Conservation (phyloP, 2,329 filamentous ascomycete genomes). For the Sporothrix globosa region DNA sequence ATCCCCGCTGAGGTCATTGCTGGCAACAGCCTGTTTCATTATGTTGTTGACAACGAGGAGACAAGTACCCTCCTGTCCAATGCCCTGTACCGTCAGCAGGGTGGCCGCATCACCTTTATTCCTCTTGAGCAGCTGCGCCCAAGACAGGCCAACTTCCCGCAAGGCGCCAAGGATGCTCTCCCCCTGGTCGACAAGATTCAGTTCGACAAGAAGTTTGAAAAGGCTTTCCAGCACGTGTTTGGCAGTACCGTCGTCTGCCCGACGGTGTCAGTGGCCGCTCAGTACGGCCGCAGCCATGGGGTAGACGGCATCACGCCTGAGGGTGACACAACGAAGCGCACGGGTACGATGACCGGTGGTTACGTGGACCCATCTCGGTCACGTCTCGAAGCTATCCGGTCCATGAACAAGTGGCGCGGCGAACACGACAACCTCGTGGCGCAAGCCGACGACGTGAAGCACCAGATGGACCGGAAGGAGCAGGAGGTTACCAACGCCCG, state of each 20-base stretch:
- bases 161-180: conserved; percentile 77
- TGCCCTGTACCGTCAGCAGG: conserved; percentile 74
- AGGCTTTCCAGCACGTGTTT: conserved; percentile 92
- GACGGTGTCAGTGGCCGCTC: conserved; percentile 80
- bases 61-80: conserved; percentile 83
- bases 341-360: conserved; percentile 92
- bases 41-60: conserved; percentile 88
- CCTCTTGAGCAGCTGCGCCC: conserved; percentile 80
- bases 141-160: conserved; percentile 74
- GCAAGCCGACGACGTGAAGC: conserved; percentile 67
- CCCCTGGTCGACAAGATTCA: conserved; percentile 83
- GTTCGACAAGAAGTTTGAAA: conserved; percentile 76
- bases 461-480: conserved; percentile 75
- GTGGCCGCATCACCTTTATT: conserved; percentile 92
- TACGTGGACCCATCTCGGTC: conserved; percentile 87
- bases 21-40: conserved; percentile 90
- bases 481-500: conserved; percentile 88
- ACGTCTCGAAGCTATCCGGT: conserved; percentile 79
- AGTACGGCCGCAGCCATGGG: conserved; percentile 89
- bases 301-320: conserved; percentile 93
- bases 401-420: conserved; percentile 72
- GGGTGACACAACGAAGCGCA: conserved; percentile 92
- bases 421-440: conserved; percentile 70
- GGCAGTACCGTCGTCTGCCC: conserved; percentile 94
- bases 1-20: conserved; percentile 91